phyloP scores from a whole-genome alignment of 176 grass and related monocot species.

The Otatea glauca region DNA sequence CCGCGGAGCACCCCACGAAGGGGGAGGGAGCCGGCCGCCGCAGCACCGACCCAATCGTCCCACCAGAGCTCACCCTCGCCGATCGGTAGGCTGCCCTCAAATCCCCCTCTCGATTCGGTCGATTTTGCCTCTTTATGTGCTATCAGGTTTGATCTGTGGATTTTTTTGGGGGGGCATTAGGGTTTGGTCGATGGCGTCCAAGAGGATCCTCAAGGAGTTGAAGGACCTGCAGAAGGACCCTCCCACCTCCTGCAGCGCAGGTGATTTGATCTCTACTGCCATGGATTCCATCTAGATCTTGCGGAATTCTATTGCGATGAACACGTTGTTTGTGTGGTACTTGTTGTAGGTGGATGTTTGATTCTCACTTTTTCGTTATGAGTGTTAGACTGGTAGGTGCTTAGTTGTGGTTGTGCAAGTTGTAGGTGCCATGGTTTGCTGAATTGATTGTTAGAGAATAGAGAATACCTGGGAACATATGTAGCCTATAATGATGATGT shows the following conservation, averaged over 20 bases:
- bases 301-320: conserved; percentile 7
- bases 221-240: conserved; percentile 92
- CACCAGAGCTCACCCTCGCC: not conserved
- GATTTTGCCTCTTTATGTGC: not conserved
- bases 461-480: not conserved
- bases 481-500: not conserved
- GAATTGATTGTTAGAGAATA: not conserved
- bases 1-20: conserved; percentile 26
- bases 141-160: conserved; percentile 40
- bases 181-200: conserved; percentile 85
- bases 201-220: conserved; percentile 90
- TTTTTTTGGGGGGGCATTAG: conserved; percentile 40
- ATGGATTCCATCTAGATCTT: conserved; percentile 41
- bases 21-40: conserved; percentile 33
- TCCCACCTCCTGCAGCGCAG: conserved; percentile 86
- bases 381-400: not conserved
- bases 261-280: conserved; percentile 45
- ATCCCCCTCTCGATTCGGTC: not conserved
- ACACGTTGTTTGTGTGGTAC: not conserved
- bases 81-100: conserved; percentile 22
- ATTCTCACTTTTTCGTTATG: not conserved
- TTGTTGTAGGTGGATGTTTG: not conserved
- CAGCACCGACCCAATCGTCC: not conserved
- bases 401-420: not conserved
- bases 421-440: not conserved